Conservation (phyloP, 83 land plant genomes). For the Diphasiastrum complanatum region DNA sequence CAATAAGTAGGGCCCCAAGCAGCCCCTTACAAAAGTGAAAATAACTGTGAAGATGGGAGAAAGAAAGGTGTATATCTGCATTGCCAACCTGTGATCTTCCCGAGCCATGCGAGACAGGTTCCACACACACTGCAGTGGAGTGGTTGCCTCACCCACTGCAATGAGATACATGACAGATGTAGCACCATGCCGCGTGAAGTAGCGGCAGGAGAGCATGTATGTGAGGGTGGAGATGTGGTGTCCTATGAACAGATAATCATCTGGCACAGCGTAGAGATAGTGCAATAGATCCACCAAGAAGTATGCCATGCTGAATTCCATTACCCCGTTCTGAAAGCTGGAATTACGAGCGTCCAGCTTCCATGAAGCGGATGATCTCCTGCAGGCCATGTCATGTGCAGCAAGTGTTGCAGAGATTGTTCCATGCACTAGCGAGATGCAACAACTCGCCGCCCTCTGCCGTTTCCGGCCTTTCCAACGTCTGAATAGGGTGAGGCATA, state of each 20-base stretch:
- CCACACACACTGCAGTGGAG: constrained; percentile 48
- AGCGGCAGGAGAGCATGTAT: constrained; percentile 49
- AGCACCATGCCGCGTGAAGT: constrained; percentile 39
- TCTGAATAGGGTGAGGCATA: too few relatives aligned
- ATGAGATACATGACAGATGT: constrained; percentile 35
- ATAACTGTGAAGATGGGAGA: constrained; percentile 34
- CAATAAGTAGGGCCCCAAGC: constrained; percentile 38
- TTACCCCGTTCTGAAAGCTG: constrained; percentile 27
- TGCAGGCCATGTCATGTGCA: too few relatives aligned
- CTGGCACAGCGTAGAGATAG: constrained; percentile 38
- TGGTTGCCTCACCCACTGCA: constrained; percentile 50
- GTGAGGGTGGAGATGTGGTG: constrained; percentile 54
- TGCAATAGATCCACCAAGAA: constrained; percentile 49
- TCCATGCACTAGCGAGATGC: constrained; percentile 50
- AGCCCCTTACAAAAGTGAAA: constrained; percentile 36
- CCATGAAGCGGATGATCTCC: constrained; percentile 2
- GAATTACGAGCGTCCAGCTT: constrained; percentile 34
- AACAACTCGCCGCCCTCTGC: constrained; percentile 53
- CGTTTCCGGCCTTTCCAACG: too few relatives aligned
- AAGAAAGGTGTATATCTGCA: constrained; percentile 21
- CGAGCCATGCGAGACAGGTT: constrained; percentile 30
- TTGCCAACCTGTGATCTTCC: constrained; percentile 24
- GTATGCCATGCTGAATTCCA: constrained; percentile 60
- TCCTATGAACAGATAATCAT: constrained; percentile 46
- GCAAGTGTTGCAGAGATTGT: constrained; percentile 43